Evolutionary conservation across 768 basidiomycete genomes (phyloP), one percentile per base, ranked within the genome.

Genomic region (Hericium alpestre): DNA sequence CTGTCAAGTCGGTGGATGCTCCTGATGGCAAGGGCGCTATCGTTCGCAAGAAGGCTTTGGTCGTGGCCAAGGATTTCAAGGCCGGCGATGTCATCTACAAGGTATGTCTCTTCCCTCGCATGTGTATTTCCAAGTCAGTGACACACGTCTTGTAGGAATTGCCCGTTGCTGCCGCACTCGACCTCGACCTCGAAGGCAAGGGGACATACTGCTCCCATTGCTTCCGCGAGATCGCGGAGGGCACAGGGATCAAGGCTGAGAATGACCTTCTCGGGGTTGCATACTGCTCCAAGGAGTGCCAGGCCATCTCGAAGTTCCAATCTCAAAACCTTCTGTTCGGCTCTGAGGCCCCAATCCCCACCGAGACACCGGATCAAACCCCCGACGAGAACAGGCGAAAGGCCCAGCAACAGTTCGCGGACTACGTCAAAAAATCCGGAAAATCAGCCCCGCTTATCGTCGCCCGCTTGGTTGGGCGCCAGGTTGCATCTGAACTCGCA

Each of bases 31-130:
- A 50, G 16, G 62, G 65, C 60, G 68, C 65, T 65, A 69, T 53
- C 61, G 74, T 63, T 46, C 79, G 77, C 53, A 82, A 79, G 65
- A 55, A 56, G 11, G 47, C 59, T 22, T 70, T 90, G 38, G 74
- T 89, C 38, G 80, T 81, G 32, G 77, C 73, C 57, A 83, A 84
- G 67, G 85, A 90, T 63, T 76, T 91, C 57, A 69, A 76, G 51
- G 76, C 76, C 2, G 90, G 88, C 50, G 86, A 91, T 58, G 72
- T 81, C 49, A 88, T 93, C 53, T 93, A 90, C 72, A 84, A 79
- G 77, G 90, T 83, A 67, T 51, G 57, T 59, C 15, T 18, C 1
- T 50, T 43, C 32, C 40, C 48, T 38, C 43, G 48, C 47, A 51
- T 20, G 2, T 32, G 8, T 32, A 32, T 9, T 9, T 32, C 32